phyloP scores from a whole-genome alignment of 768 basidiomycete genomes.

The Boletus vinaceobasis region DNA sequence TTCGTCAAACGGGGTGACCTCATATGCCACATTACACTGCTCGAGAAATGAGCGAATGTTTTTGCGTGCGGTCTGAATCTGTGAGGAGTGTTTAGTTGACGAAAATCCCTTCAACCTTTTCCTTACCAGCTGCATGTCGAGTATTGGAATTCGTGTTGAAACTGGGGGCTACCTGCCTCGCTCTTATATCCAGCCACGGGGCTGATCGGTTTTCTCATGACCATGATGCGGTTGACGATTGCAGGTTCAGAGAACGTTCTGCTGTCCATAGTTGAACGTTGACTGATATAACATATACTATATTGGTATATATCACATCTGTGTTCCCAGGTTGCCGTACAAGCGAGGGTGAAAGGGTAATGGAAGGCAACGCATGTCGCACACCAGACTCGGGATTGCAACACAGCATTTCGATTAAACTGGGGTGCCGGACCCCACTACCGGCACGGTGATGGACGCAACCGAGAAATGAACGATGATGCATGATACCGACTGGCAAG shows the following conservation, averaged over 20 bases:
- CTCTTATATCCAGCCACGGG: slow-evolving; percentile 3
- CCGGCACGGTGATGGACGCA: slow-evolving; percentile 1
- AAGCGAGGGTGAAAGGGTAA: too few species aligned
- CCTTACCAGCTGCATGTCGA: slow-evolving; percentile 15
- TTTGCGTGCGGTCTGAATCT: slow-evolving; percentile 11
- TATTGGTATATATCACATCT: too few species aligned
- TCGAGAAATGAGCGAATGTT: slow-evolving; percentile 16
- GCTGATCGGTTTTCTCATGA: too few species aligned
- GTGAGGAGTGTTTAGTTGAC: background rate
- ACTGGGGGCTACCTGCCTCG: background rate
- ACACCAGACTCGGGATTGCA: background rate
- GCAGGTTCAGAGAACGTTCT: background rate
- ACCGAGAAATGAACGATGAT: background rate
- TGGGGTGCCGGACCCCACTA: background rate
- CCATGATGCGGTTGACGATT: background rate
- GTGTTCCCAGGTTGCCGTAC: background rate
- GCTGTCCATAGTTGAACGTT: background rate
- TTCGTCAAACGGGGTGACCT: slow-evolving; percentile 12
- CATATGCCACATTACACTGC: slow-evolving; percentile 15
- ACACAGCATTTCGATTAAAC: slow-evolving; percentile 5
- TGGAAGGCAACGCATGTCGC: too few species aligned
- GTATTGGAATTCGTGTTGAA: background rate
- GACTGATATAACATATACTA: too few species aligned
- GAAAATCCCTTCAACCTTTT: background rate
- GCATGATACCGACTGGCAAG: too few species aligned